Conservation (phyloP, 2,329 filamentous ascomycete species). For the Ambrosiella beaveri region DNA sequence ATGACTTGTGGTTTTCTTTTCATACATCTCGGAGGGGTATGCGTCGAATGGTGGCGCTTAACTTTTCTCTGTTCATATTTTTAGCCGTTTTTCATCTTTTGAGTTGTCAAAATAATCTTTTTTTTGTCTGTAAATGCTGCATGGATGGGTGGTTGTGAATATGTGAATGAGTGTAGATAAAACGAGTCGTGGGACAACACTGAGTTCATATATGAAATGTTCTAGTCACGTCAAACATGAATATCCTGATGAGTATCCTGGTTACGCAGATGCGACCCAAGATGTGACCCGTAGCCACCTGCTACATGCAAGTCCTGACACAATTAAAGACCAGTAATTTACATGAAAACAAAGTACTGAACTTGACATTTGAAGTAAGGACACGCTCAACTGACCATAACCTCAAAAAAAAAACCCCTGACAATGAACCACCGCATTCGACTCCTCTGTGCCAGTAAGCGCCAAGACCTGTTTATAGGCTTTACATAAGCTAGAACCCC, state of each 20-base stretch:
- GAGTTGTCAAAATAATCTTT: not conserved
- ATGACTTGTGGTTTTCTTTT: not conserved
- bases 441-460: not conserved
- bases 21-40: not conserved
- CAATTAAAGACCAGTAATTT: not conserved
- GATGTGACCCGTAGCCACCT: too few relatives aligned
- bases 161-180: too few relatives aligned
- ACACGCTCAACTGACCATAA: constrained; percentile 11
- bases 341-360: constrained; percentile 5
- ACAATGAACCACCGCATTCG: not conserved
- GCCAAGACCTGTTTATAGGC: not conserved
- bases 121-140: not conserved
- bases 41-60: not conserved
- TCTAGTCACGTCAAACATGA: too few relatives aligned
- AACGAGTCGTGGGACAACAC: too few relatives aligned
- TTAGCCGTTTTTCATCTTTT: not conserved
- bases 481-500: not conserved
- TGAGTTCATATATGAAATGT: too few relatives aligned
- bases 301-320: too few relatives aligned
- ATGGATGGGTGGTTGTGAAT: too few relatives aligned
- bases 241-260: too few relatives aligned
- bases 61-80: constrained; percentile 4
- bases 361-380: constrained; percentile 10
- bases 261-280: too few relatives aligned
- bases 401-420: constrained; percentile 5